phyloP scores from a whole-genome alignment of 805 yeast species.

The Lachancea kluyveri region DNA sequence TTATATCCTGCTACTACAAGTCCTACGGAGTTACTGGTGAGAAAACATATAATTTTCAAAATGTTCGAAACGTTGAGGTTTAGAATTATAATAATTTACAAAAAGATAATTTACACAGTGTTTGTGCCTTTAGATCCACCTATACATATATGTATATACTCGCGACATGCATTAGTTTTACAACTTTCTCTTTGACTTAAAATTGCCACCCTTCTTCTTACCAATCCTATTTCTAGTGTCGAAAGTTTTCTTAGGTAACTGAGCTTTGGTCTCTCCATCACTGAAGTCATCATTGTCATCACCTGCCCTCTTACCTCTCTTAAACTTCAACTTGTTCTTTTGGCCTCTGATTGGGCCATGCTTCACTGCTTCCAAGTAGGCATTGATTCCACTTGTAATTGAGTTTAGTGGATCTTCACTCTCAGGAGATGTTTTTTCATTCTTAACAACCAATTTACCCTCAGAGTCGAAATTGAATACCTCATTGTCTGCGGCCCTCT shows the following conservation, averaged over 20 bases:
- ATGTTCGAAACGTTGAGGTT: too few species aligned
- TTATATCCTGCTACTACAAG: too few species aligned
- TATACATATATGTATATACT: too few species aligned
- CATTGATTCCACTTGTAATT: conserved; percentile 65
- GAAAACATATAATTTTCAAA: too few species aligned
- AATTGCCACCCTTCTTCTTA: conserved; percentile 26
- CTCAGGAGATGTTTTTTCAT: conserved; percentile 22
- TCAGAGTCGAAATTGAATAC: conserved; percentile 30
- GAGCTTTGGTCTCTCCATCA: conserved; percentile 39
- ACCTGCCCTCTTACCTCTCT: conserved; percentile 50
- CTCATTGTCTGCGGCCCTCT: conserved; percentile 26
- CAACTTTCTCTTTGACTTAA: conserved; percentile 23
- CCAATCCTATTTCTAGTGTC: conserved; percentile 21
- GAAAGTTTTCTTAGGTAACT: conserved; percentile 18
- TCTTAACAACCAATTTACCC: conserved; percentile 32
- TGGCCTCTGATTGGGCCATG: conserved; percentile 94
- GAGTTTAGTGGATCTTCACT: conserved; percentile 42
- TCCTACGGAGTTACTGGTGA: too few species aligned
- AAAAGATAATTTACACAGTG: too few species aligned
- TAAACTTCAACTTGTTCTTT: conserved; percentile 82
- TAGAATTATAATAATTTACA: too few species aligned
- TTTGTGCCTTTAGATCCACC: too few species aligned
- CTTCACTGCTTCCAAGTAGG: conserved; percentile 88
- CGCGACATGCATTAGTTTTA: too few species aligned
- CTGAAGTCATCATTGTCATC: conserved; percentile 51